A percentile compares a stretch with the other conserved stretches of the same genome.
These are phyloP conservation scores for Cinchona pubescens DNA, from an alignment of 257 asterid genomes.

Conservation along the genomic window DNA sequence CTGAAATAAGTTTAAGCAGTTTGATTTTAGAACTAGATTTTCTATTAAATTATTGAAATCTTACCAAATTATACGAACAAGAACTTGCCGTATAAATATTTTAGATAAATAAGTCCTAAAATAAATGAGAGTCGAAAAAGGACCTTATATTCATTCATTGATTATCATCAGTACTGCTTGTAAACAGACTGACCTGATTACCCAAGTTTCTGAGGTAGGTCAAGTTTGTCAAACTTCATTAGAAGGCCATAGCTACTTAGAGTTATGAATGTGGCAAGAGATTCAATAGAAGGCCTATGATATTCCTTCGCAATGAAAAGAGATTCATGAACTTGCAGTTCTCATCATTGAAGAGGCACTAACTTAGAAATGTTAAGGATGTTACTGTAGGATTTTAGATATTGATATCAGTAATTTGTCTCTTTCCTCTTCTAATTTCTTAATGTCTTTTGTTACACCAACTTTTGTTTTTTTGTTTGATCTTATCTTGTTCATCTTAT, in stretches of 20 bases:
- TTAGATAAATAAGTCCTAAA: no score
- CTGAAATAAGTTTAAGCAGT: neutral
- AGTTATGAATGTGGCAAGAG: neutral
- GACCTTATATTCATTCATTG: neutral
- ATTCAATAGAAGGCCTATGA: neutral
- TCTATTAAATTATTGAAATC: neutral
- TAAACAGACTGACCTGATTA: neutral
- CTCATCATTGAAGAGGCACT: neutral
- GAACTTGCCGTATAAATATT: no score
- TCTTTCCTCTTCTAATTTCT: neutral
- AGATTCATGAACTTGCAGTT: neutral
- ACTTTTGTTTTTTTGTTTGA: neutral
- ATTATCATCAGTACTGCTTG: neutral
- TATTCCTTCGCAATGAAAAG: neutral
- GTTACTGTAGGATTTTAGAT: neutral
- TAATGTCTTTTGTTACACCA: neutral
- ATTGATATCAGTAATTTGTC: neutral
- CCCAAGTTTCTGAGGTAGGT: neutral
- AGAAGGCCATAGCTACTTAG: neutral
- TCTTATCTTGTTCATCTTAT: neutral
- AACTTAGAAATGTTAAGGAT: neutral
- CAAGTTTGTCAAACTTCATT: neutral
- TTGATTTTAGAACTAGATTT: neutral
- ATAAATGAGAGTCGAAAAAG: neutral
- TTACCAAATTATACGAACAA: neutral